Conservation (phyloP, 2,329 filamentous ascomycete genomes). For the Diaporthe capsici region DNA sequence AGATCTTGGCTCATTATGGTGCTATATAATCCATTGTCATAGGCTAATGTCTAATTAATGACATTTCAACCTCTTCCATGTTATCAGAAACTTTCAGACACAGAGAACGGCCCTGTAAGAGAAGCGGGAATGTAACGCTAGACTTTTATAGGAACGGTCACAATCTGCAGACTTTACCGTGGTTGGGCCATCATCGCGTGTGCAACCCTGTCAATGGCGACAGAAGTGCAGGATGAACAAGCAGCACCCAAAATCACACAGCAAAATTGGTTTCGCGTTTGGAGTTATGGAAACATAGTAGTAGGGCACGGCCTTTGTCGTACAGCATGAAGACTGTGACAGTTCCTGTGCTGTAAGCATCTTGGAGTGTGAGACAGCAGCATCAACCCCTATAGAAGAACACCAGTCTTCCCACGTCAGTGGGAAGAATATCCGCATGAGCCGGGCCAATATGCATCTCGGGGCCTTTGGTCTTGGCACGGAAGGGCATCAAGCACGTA, state of each 20-base stretch:
- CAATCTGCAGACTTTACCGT: not conserved
- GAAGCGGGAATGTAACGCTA: no score
- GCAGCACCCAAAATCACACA: not conserved
- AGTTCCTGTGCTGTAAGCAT: not conserved
- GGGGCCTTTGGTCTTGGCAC: not conserved
- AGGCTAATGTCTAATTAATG: no score
- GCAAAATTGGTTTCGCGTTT: no score
- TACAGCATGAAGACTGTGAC: not conserved
- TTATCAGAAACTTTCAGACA: no score
- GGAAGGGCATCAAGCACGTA: not conserved
- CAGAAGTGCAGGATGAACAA: not conserved
- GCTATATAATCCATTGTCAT: no score
- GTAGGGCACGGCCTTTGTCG: not conserved
- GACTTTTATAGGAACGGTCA: not conserved
- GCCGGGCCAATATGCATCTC: no score
- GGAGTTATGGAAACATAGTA: not conserved
- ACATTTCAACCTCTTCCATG: no score
- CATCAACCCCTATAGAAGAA: not conserved
- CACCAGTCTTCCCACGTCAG: not conserved
- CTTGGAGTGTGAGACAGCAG: not conserved
- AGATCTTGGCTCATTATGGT: no score
- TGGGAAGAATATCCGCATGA: not conserved
- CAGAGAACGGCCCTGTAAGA: no score
- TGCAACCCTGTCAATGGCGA: constrained; percentile 14
- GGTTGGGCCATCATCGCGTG: not conserved